Evolutionary conservation across 768 basidiomycete genomes (phyloP).

Genomic region (Agaricus subrufescens): DNA sequence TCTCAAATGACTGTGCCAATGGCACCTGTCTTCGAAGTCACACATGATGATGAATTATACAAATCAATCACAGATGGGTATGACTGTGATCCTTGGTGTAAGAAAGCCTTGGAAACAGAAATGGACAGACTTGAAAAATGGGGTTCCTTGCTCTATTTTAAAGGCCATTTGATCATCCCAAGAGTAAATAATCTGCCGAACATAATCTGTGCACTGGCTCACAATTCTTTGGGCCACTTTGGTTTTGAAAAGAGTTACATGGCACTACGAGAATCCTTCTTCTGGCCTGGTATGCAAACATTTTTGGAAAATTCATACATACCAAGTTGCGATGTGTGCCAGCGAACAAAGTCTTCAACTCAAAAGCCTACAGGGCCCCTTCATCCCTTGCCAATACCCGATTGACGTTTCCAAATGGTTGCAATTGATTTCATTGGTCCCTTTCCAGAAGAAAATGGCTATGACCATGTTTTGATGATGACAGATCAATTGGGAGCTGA

Average conservation of each 20-base stretch:
- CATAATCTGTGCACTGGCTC: slow-evolving; percentile 21
- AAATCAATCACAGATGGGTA: slow-evolving; percentile 17
- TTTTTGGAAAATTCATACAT: slow-evolving; percentile 30
- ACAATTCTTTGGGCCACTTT: slow-evolving; percentile 28
- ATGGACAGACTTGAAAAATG: background rate
- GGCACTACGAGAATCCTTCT: slow-evolving; percentile 18
- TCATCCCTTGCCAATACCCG: slow-evolving; percentile 14
- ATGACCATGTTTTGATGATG: slow-evolving; percentile 12
- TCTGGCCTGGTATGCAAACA: slow-evolving; percentile 31
- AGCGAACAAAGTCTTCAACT: slow-evolving; percentile 29
- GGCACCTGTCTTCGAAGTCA: too few species aligned
- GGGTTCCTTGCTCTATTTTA: slow-evolving; percentile 20
- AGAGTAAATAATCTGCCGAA: slow-evolving; percentile 15
- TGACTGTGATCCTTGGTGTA: background rate
- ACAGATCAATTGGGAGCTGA: slow-evolving; percentile 7
- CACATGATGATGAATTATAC: too few species aligned
- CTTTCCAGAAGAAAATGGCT: slow-evolving; percentile 12
- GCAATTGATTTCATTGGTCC: slow-evolving; percentile 2
- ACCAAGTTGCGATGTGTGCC: slow-evolving; percentile 27
- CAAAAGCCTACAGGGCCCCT: slow-evolving; percentile 25
- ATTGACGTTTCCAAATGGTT: background rate
- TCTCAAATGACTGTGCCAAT: too few species aligned
- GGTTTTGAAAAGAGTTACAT: slow-evolving; percentile 28
- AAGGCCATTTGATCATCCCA: slow-evolving; percentile 18
- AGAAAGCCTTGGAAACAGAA: too few species aligned